Conservation (phyloP, 148 eudicot genomes). For the Vaccinium vitisidaea region DNA sequence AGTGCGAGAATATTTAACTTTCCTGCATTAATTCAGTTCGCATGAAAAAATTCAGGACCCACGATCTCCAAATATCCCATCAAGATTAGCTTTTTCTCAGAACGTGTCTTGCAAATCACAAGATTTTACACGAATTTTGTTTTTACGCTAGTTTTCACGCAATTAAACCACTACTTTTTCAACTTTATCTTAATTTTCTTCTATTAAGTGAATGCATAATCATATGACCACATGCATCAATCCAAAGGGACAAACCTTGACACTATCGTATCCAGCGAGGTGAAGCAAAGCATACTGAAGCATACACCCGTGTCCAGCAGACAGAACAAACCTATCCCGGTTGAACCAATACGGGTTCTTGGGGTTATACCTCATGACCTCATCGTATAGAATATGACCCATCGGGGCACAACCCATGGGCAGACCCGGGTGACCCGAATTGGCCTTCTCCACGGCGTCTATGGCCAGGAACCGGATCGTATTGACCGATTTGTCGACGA, state of each 20-base stretch:
- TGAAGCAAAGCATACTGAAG: conserved; percentile 95
- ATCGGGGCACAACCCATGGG: conserved; percentile 99
- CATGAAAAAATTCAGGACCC: too few species aligned
- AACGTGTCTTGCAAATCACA: too few species aligned
- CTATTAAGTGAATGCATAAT: not conserved
- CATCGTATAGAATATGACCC: conserved; percentile 91
- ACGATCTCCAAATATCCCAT: too few species aligned
- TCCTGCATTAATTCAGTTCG: too few species aligned
- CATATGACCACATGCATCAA: not conserved
- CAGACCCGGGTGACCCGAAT: conserved; percentile 95
- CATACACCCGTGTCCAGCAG: conserved; percentile 98
- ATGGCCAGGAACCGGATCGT: conserved; percentile 79
- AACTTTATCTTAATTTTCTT: too few species aligned
- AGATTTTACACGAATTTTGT: too few species aligned
- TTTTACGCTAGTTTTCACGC: too few species aligned
- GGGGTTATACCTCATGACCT: conserved; percentile 84
- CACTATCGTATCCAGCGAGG: conserved; percentile 91
- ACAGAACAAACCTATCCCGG: conserved; percentile 85
- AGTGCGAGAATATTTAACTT: too few species aligned
- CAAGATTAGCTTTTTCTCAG: too few species aligned
- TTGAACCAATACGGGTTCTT: conserved; percentile 96
- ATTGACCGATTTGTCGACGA: conserved; percentile 69
- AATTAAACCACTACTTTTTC: too few species aligned
- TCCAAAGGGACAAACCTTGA: conserved; percentile 34
- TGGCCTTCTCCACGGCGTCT: conserved; percentile 98